phyloP scores from a whole-genome alignment of 177 flowering plant species.

The Vitis hybrid region DNA sequence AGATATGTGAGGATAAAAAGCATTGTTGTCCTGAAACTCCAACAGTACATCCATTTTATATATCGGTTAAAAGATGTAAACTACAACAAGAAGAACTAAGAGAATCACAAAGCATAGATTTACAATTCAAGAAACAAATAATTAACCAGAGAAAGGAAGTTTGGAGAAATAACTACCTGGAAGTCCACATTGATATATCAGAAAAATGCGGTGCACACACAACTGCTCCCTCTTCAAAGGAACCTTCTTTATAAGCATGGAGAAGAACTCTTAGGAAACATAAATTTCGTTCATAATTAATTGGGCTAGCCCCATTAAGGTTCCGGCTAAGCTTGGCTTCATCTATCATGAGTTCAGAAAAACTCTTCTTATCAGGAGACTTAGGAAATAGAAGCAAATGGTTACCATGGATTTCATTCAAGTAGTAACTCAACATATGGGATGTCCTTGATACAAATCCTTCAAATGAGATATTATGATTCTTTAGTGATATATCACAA shows the following conservation, averaged over 20 bases:
- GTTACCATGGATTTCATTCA: conserved; percentile 36
- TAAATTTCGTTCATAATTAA: conserved; percentile 23
- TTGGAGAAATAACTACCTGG: conserved; percentile 43
- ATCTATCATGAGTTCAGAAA: conserved; percentile 29
- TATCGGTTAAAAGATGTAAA: too few species aligned
- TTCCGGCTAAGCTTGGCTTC: conserved; percentile 25
- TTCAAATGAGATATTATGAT: conserved; percentile 24
- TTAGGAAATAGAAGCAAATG: conserved; percentile 53
- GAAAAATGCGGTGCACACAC: conserved; percentile 68
- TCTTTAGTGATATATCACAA: conserved; percentile 8
- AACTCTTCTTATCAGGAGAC: conserved; percentile 15
- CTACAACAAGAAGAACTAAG: too few species aligned
- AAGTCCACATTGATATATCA: conserved; percentile 61
- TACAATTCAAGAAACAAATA: too few species aligned
- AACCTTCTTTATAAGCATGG: conserved; percentile 70
- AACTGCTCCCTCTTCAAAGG: conserved; percentile 83
- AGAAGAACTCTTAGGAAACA: conserved; percentile 74
- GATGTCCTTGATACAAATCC: conserved; percentile 65
- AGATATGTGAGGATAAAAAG: too few species aligned
- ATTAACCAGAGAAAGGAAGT: not conserved
- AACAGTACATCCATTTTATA: too few species aligned
- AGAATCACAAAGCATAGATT: too few species aligned
- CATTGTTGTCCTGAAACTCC: too few species aligned
- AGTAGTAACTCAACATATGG: conserved; percentile 28
- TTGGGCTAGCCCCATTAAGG: conserved; percentile 13